Conservation (phyloP, 164 flowering plant species). For the Malania oleifera region DNA sequence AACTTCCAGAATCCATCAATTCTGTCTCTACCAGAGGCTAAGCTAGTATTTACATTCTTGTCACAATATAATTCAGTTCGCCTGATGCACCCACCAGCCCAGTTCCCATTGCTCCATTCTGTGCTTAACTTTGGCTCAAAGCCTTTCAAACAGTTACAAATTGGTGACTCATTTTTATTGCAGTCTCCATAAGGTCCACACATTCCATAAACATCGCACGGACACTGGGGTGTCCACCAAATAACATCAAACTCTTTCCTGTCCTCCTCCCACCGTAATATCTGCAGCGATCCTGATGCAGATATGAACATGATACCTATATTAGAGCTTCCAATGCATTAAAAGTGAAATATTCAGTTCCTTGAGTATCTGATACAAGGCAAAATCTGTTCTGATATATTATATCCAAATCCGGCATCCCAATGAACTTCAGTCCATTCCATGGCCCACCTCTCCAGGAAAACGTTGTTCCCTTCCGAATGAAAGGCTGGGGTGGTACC, state of each 20-base stretch:
- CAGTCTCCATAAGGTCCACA: slow-evolving; percentile 25
- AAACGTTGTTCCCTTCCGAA: slow-evolving; percentile 8
- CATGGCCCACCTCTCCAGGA: slow-evolving; percentile 24
- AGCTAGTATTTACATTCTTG: background rate
- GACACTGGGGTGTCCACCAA: background rate
- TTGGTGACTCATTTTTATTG: background rate
- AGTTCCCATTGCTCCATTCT: slow-evolving; percentile 20
- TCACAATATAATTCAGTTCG: slow-evolving; percentile 6
- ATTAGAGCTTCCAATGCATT: background rate
- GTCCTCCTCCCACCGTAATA: background rate
- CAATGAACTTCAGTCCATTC: slow-evolving; percentile 16
- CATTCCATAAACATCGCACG: slow-evolving; percentile 24
- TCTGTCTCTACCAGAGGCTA: background rate
- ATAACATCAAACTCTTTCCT: background rate
- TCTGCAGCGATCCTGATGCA: background rate
- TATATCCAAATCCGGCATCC: slow-evolving; percentile 5
- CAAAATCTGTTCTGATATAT: background rate
- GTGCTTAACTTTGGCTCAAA: slow-evolving; percentile 13
- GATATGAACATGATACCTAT: background rate
- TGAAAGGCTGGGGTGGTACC: slow-evolving; percentile 12
- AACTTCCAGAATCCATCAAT: slow-evolving; percentile 16
- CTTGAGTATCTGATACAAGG: background rate
- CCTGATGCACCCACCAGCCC: slow-evolving; percentile 24
- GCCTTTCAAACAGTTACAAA: slow-evolving; percentile 22
- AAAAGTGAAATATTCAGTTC: slow-evolving; percentile 1